Evolutionary conservation across 2,329 filamentous ascomycete genomes (phyloP).

Genomic region (Fusarium dimerum): DNA sequence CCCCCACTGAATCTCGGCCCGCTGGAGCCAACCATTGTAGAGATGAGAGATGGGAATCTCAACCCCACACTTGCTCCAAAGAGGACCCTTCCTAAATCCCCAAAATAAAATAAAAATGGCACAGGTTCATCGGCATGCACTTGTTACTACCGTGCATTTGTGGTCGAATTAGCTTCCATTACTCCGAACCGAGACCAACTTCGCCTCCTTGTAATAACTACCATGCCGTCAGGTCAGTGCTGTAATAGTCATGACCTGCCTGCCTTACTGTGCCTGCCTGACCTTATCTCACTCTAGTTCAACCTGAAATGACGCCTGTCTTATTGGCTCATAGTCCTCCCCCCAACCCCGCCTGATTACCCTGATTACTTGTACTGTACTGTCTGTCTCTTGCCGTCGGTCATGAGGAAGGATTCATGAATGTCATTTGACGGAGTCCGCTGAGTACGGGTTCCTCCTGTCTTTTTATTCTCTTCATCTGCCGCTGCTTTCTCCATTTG

Average conservation of each 20-base stretch:
- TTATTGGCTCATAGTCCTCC: background rate
- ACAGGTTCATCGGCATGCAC: too few relatives aligned
- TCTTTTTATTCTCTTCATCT: background rate
- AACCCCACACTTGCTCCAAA: conserved; percentile 2
- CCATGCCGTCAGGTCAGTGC: background rate
- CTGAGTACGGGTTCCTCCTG: background rate
- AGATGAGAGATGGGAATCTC: conserved; percentile 3
- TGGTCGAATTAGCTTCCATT: conserved; percentile 24
- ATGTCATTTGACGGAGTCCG: background rate
- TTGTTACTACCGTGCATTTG: background rate
- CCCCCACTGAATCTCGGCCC: conserved; percentile 9
- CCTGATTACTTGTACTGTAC: too few relatives aligned
- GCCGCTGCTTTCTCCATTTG: too few relatives aligned
- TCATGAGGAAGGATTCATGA: background rate
- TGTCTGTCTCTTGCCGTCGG: background rate
- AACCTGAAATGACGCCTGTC: background rate
- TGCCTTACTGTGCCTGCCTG: too few relatives aligned
- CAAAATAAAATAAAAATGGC: too few relatives aligned
- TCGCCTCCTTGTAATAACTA: background rate
- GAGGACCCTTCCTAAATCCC: conserved; percentile 1
- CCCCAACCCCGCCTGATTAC: too few relatives aligned
- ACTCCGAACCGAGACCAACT: conserved; percentile 17
- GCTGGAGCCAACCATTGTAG: conserved; percentile 16
- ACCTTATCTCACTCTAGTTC: too few relatives aligned
- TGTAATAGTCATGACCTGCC: too few relatives aligned